Base-by-base conservation (phyloP, 2,329 filamentous ascomycete genomes). In the Ophiocordyceps camponoti-saundersi region DNA sequence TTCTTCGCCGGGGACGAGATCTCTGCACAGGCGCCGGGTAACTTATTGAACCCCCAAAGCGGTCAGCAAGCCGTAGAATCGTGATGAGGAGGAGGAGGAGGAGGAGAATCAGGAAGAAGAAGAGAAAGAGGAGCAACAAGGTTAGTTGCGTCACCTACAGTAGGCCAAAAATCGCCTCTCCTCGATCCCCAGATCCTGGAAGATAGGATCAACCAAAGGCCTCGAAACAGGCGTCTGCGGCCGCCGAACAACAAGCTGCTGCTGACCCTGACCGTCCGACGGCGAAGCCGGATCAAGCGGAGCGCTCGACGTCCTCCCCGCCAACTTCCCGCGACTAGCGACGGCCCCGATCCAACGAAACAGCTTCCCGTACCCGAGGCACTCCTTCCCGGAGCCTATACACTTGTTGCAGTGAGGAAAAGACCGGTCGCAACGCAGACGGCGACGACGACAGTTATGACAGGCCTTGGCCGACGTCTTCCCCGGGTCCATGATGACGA, bases 401-500 rank as follows among this genome's bases (percentile, higher is more conserved):
- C 71, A 75, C 61, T 75, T 75, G 53, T 67, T 65, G 58, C 72
- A 75, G 50, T 66, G 64, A 45, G 71, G 71, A 42, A 69, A 59
- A 34, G 70, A 66, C 45, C 68, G 65, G 54, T 75, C 72, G 59
- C 72, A 75, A 52, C 69, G 69, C 57, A 72, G 68, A 47, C 72
- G 66, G 50, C 66, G 66, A 47, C 70, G 69, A 46, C 71, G 68
- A 57, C 72, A 75, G 60, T 73, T 75, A 61, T 75, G 72, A 55
- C 72, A 75, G 42, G 61, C 56, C 52, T 65, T 65, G 45, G 53
- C 55, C 49, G 58, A 34, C 20, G 58, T 34, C 42, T 44, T 44
- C 16, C 11, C n/a, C 32, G 32, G 12, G 13, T 36, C 32, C 32
- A 36, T 36, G 6, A 6, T n/a, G 32, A 36, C 8, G 23, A 26